Base-by-base conservation (phyloP, 192 early-diverging fungal genomes). In the Dissophora globulifera region DNA sequence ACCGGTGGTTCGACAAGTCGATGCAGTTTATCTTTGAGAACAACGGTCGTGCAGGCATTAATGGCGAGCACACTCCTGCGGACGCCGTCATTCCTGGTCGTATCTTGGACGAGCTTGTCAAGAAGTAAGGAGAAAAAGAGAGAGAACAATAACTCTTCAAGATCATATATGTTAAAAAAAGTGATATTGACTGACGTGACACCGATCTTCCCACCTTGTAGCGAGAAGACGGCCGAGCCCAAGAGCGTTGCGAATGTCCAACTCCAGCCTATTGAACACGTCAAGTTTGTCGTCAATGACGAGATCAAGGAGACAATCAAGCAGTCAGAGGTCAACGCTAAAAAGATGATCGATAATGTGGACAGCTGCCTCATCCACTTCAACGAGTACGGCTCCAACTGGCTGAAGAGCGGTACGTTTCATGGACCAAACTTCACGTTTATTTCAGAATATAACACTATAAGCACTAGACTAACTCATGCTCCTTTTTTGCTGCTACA, bases 1-100 rank as follows among this genome's bases (percentile, higher is more conserved):
- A 98, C 79, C 85, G 97, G 25, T 98, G 97, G 97, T 98, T 95
- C 84, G 97, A 98, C 83, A 98, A 98, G 85, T 81, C 94, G 20
- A 83, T 98, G 46, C 93, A 95, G 80, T 71, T 98, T 32, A 88
- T 98, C 42, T 88, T 98, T 32, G 78, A 93, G 52, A 88, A 72
- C 71, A 94, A 88, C 63, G 97, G 94, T 20, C 88, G 92, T 30
- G 86, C 92, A 35, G 97, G 97, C 69, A 85, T 95, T 52, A 98
- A 97, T 79, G 95, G 96, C 38, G 96, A 98, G 86, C 96, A 98
- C 80, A 85, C 95, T n/a, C 94, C 95, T 29, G 88, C 90, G 7
- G 96, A 98, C 74, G 96, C 95, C 4, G 90, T 95, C 41, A 90
- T 93, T 41, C 93, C 95, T 23, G 93, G 91, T 29, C 85, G 87